Percentiles rank a stretch among this genome's conserved stretches.
These are phyloP conservation scores for Ogataea glucozyma DNA, from an alignment of 805 yeast genomes.

Conservation along the genomic window DNA sequence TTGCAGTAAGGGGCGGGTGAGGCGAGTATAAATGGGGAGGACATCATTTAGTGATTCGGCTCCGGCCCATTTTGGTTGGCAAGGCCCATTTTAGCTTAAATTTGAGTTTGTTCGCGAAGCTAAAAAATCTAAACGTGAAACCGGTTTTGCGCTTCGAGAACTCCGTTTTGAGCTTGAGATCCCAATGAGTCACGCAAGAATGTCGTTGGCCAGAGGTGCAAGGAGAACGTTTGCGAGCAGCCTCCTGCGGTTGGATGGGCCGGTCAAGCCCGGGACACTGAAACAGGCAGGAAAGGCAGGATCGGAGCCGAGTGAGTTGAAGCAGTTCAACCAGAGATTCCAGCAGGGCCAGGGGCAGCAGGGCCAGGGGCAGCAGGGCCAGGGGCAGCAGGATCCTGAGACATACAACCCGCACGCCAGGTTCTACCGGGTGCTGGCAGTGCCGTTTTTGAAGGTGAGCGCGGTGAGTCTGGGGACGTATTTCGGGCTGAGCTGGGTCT, in stretches of 20 bases:
- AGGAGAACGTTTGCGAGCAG: constrained; percentile 1
- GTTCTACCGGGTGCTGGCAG: constrained; percentile 49
- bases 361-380: constrained; percentile 11
- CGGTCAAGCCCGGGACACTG: no score
- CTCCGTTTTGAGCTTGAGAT: no score
- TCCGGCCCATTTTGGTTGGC: no score
- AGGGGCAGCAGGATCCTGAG: constrained; percentile 15
- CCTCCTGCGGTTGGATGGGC: background rate
- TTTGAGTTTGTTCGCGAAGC: no score
- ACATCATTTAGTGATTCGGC: no score
- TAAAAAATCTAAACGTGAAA: no score
- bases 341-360: background rate
- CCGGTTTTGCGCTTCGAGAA: no score
- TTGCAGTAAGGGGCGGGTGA: no score
- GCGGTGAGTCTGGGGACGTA: constrained; percentile 47
- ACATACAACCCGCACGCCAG: constrained; percentile 33
- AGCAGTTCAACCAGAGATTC: background rate
- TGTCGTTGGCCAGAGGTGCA: background rate
- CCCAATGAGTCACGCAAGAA: background rate
- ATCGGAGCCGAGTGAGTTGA: background rate
- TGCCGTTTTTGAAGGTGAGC: constrained; percentile 48
- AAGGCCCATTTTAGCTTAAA: no score
- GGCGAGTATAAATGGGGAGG: no score
- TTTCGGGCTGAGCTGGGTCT: constrained; percentile 44
- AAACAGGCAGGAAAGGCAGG: background rate